Base-by-base conservation (phyloP, 139 green algal species). In the Parachlorella kessleri region DNA sequence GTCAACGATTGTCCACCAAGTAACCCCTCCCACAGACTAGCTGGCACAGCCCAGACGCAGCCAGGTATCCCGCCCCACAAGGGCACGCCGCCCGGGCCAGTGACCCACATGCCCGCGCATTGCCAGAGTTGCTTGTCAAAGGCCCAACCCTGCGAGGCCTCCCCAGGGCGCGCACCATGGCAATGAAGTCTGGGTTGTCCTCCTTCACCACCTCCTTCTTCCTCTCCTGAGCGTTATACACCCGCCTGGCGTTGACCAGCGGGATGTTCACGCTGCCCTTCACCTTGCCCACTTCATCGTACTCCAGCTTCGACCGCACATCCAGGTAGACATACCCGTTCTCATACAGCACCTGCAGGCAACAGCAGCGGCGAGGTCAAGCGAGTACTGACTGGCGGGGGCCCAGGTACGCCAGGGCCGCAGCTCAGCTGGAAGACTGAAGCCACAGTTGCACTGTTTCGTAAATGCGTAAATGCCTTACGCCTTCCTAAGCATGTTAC, bases 311-410 rank as follows among this genome's bases (percentile, higher is more conserved):
- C 1, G 88, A 85, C 59, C 93, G 87, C 55, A 97, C 92, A 82
- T 97, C 93, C 38, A 97, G 83, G 82, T 93, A 96, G 5, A 75
- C 89, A 68, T 91, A 97, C 30, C 91, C 92, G 36, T 89, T 82
- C 41, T 84, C 89, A 30, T 88, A 88, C 37, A 95, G 81, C 35
- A 76, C 73, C 81, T 91, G 84, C 39, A 54, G 73, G 48, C 48
- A 18, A 14, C 48, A 18, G 48, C 48, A 59, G 48, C 14, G 14
- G 48, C 14, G 48, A 59, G 48, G 21, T 18, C 48, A 28, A 18
- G 48, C 48, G 48, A 59, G 14, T 59, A 14, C 21, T 28, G 48
- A 59, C 14, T 59, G 14, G 14, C 21, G 14, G 14, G 48, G 21
- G 21, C 48, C 14, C 14, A 28, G 48, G 14, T 59, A 14, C 14